A percentile compares a stretch with the other conserved stretches of the same genome.
phyloP scores from a whole-genome alignment of 2,329 filamentous ascomycete genomes.

The Colletotrichum salicis region DNA sequence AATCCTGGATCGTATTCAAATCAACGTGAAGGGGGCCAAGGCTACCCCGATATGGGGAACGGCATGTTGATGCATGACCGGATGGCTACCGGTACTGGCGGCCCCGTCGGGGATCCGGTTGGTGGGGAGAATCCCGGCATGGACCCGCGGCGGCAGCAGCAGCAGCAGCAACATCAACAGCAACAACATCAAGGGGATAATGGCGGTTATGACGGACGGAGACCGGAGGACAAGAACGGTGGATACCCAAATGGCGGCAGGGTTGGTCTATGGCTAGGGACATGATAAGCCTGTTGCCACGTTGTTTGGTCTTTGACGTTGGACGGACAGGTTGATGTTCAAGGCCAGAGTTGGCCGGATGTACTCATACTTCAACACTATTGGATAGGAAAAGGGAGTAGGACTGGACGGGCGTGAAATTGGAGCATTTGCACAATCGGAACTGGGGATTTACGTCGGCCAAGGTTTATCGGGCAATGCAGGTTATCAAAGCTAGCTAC shows the following conservation, averaged over 20 bases:
- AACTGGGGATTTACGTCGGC: neutral
- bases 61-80: conserved; percentile 20
- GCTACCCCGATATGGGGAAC: conserved; percentile 12
- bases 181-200: conserved; percentile 3
- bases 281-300: neutral
- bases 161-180: neutral
- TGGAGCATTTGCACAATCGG: neutral
- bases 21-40: conserved; percentile 4
- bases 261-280: conserved; percentile 33
- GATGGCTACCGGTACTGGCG: conserved; percentile 9
- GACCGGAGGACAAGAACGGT: conserved; percentile 17
- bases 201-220: conserved; percentile 3
- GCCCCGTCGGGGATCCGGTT: conserved; percentile 7
- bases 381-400: neutral
- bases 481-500: neutral
- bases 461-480: neutral
- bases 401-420: conserved; percentile 3
- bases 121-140: neutral
- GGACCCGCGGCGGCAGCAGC: conserved; percentile 22
- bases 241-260: conserved; percentile 31
- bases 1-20: conserved; percentile 1
- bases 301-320: neutral
- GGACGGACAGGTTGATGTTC: neutral
- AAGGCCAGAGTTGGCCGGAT: neutral
- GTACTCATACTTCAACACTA: conserved; percentile 13